These are phyloP conservation scores for Schizochytrium sp. DNA, from an alignment of 108 stramenopile genomes.

Conservation along the genomic window DNA sequence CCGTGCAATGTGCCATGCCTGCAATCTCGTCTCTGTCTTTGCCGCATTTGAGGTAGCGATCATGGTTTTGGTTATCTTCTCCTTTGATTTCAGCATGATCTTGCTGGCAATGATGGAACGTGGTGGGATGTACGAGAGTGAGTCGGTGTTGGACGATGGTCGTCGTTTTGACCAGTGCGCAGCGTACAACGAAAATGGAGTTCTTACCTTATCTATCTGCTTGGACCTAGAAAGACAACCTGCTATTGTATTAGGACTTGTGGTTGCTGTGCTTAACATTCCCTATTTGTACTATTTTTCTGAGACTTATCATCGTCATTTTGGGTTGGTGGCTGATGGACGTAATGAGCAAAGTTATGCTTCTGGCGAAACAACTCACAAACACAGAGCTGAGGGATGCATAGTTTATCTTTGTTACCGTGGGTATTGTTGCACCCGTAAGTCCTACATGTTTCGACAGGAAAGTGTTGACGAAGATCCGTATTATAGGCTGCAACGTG, in stretches of 20 bases:
- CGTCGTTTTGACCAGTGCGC: neutral
- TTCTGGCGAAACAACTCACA: conserved; percentile 53
- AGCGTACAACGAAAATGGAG: neutral
- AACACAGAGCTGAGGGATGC: conserved; percentile 53
- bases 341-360: conserved; percentile 52
- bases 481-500: conserved; percentile 9
- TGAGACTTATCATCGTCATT: conserved; percentile 56
- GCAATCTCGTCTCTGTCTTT: neutral
- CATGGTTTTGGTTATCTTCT: conserved; percentile 50
- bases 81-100: conserved; percentile 19
- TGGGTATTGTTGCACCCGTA: conserved; percentile 22
- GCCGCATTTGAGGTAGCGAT: conserved; percentile 6
- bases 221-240: neutral
- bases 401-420: conserved; percentile 29
- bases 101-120: conserved; percentile 8
- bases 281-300: conserved; percentile 55
- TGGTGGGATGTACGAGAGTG: neutral
- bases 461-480: conserved; percentile 30
- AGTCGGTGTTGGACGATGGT: neutral
- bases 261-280: neutral
- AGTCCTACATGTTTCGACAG: conserved; percentile 58
- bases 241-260: neutral
- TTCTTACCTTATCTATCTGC: neutral
- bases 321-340: conserved; percentile 52
- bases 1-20: neutral